phyloP scores from a whole-genome alignment of 805 yeast species.

The Candida piceae region DNA sequence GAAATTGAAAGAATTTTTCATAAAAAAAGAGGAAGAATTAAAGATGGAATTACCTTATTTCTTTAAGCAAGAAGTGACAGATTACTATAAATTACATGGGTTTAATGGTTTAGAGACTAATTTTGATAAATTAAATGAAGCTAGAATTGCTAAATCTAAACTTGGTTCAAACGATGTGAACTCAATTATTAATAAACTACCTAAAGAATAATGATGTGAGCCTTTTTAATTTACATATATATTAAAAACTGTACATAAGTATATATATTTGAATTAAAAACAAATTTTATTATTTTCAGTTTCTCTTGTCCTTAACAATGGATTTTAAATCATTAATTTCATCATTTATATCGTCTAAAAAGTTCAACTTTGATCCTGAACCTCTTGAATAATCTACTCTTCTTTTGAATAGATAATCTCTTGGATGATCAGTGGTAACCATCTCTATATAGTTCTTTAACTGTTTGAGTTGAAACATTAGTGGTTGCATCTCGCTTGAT shows the following conservation, averaged over 20 bases:
- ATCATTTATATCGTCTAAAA: constrained; percentile 24
- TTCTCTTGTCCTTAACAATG: constrained; percentile 4
- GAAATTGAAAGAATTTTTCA: constrained; percentile 24
- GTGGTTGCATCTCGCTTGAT: constrained; percentile 33
- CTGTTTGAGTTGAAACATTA: constrained; percentile 29
- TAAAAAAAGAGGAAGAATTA: constrained; percentile 24
- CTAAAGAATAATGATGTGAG: no score
- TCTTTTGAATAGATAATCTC: constrained; percentile 28
- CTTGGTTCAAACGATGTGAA: not conserved
- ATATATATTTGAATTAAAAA: not conserved
- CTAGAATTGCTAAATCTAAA: constrained; percentile 14
- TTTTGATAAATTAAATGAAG: constrained; percentile 20
- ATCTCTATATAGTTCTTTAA: constrained; percentile 28
- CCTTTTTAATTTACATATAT: not conserved
- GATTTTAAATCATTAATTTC: constrained; percentile 18
- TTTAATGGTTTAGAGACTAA: constrained; percentile 17
- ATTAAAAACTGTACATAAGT: not conserved
- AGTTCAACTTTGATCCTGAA: constrained; percentile 11
- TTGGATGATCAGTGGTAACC: constrained; percentile 30
- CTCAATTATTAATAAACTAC: not conserved
- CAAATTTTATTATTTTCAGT: no score
- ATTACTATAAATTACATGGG: constrained; percentile 21
- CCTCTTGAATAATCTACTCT: constrained; percentile 16
- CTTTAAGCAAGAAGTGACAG: constrained; percentile 22
- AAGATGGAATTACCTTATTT: constrained; percentile 27